These are phyloP conservation scores for Trypanosoma caninum DNA, from an alignment of 208 protist genomes.

Conservation along the genomic window DNA sequence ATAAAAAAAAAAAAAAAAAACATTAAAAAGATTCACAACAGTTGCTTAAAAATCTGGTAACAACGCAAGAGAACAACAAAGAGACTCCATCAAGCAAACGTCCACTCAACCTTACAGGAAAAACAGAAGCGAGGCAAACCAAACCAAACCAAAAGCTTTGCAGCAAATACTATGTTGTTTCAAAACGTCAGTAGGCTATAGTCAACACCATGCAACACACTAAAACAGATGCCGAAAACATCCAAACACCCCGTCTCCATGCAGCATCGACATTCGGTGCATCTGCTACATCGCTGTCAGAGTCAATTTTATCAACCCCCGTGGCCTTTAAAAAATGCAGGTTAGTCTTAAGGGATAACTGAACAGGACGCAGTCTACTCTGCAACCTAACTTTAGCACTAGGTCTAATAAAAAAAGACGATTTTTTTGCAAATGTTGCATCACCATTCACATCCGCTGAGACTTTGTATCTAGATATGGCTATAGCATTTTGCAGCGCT, in stretches of 20 bases:
- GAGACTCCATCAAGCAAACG: not conserved
- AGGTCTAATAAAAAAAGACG: not conserved
- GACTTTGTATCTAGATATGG: constrained; percentile 18
- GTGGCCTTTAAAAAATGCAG: not conserved
- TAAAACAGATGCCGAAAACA: constrained; percentile 6
- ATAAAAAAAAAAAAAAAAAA: not conserved
- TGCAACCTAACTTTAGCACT: constrained; percentile 19
- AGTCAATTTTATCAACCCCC: not conserved
- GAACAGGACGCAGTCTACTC: constrained; percentile 27
- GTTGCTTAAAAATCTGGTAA: not conserved
- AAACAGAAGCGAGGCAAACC: too few species aligned
- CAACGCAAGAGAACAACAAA: not conserved
- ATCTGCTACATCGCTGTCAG: not conserved
- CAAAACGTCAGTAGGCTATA: constrained; percentile 5
- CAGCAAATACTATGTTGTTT: too few species aligned
- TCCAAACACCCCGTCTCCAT: constrained; percentile 2
- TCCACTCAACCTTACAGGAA: not conserved
- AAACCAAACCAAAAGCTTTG: not conserved
- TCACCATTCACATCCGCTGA: constrained; percentile 10
- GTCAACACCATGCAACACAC: constrained; percentile 10
- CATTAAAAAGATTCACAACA: not conserved
- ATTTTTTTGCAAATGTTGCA: constrained; percentile 5
- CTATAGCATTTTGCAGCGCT: constrained; percentile 27
- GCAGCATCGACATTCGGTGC: not conserved
- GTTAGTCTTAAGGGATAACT: constrained; percentile 21